These are phyloP conservation scores for Pouteria glomerata DNA, from an alignment of 148 eudicot species.

Conservation along the genomic window DNA sequence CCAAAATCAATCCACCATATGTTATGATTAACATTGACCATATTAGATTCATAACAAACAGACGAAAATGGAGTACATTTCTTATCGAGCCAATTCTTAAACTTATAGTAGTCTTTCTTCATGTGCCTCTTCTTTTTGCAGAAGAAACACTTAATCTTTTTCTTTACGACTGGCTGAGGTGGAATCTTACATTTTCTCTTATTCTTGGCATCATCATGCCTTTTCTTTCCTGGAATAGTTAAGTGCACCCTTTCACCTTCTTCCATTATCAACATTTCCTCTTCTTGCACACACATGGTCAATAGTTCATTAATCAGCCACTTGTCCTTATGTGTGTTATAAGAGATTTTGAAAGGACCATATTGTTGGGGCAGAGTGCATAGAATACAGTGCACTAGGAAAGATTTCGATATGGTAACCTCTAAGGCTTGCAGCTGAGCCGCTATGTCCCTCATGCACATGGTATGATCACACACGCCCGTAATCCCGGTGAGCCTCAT, in stretches of 20 bases:
- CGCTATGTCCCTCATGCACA: background rate
- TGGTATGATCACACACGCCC: constrained; percentile 7
- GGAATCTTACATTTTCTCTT: background rate
- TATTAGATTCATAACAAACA: constrained; percentile 16
- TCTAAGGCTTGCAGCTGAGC: no score
- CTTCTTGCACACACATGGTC: background rate
- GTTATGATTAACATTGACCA: constrained; percentile 10
- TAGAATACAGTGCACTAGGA: background rate
- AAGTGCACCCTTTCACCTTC: background rate
- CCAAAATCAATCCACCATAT: constrained; percentile 15
- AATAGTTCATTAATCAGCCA: background rate
- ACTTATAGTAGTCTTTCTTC: no score
- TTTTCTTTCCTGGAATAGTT: background rate
- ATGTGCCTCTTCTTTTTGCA: background rate
- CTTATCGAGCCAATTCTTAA: no score
- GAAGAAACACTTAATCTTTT: background rate
- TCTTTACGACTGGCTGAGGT: background rate
- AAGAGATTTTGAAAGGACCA: background rate
- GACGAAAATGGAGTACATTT: background rate
- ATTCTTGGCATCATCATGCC: background rate
- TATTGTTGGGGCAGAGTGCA: background rate
- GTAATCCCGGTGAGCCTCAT: background rate
- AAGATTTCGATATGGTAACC: background rate
- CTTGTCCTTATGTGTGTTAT: background rate
- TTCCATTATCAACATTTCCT: background rate